Conservation (phyloP, 2,329 filamentous ascomycete genomes). For the Clonostachys rosea region DNA sequence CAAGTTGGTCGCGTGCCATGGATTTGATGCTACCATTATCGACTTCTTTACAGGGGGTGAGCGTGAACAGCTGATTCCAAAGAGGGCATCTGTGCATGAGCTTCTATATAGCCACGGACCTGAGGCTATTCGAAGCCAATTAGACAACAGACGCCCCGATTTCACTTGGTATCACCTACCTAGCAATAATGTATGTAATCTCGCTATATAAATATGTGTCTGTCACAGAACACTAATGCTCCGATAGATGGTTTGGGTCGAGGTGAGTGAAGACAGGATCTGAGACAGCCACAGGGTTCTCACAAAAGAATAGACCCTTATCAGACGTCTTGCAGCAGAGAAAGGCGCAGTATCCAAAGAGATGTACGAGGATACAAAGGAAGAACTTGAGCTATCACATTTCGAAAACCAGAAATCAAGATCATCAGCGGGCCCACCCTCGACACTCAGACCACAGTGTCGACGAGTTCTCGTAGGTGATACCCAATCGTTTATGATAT, state of each 20-base stretch:
- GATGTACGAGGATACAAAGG: constrained; percentile 2
- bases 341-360: constrained; percentile 1
- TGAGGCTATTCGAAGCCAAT: background rate
- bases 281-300: background rate
- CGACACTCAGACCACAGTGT: background rate
- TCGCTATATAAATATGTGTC: too few relatives aligned
- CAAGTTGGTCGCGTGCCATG: constrained; percentile 3
- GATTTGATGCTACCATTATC: constrained; percentile 4
- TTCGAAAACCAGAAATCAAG: too few relatives aligned
- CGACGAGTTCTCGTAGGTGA: background rate
- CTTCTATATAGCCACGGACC: constrained; percentile 4
- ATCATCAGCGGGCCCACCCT: background rate
- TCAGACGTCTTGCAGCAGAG: constrained; percentile 2
- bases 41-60: constrained; percentile 2
- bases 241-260: constrained; percentile 3
- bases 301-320: background rate
- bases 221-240: too few relatives aligned
- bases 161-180: constrained; percentile 8
- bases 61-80: constrained; percentile 2
- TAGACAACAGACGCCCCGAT: background rate
- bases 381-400: constrained; percentile 1
- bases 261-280: background rate
- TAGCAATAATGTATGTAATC: constrained; percentile 4
- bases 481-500: too few relatives aligned
- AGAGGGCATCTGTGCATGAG: constrained; percentile 2